A percentile compares a stretch with the other conserved stretches of the same genome.
Conservation (phyloP, 106 monocot genomes). For the Dioscorea dumetorum region DNA sequence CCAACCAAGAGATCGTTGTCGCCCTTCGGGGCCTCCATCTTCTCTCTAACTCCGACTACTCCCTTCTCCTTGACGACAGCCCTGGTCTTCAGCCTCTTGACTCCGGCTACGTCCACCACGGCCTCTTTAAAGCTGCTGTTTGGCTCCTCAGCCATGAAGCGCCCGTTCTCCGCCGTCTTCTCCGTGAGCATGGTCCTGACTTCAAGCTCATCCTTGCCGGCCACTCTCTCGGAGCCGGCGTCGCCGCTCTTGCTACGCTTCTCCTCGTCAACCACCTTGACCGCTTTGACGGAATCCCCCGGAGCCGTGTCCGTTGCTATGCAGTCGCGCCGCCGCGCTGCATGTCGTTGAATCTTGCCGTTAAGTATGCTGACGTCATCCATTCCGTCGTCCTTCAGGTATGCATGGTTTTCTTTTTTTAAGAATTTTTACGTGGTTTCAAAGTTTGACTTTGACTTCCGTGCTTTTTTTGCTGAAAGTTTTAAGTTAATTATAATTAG, state of each 20-base stretch:
- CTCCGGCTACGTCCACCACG: constrained; percentile 61
- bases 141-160: constrained; percentile 40
- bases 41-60: constrained; percentile 41
- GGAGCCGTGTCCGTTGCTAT: constrained; percentile 45
- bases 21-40: constrained; percentile 56
- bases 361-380: constrained; percentile 66
- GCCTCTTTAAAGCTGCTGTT: constrained; percentile 52
- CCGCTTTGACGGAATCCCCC: constrained; percentile 28
- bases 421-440: background rate
- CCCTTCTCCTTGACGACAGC: constrained; percentile 39
- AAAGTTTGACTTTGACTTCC: too few relatives aligned
- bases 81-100: constrained; percentile 38
- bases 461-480: too few relatives aligned
- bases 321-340: constrained; percentile 66
- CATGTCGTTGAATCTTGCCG: constrained; percentile 63
- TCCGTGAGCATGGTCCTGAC: constrained; percentile 18
- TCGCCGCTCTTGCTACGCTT: constrained; percentile 41
- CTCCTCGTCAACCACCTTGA: constrained; percentile 40
- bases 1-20: constrained; percentile 37
- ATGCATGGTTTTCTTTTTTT: background rate
- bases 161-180: constrained; percentile 2
- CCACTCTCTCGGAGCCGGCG: constrained; percentile 56
- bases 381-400: constrained; percentile 66
- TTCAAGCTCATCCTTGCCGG: constrained; percentile 42
- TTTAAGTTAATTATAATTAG: too few relatives aligned